These are phyloP conservation scores for Xylaria scruposa DNA, from an alignment of 495 filamentous ascomycete species.

Conservation along the genomic window DNA sequence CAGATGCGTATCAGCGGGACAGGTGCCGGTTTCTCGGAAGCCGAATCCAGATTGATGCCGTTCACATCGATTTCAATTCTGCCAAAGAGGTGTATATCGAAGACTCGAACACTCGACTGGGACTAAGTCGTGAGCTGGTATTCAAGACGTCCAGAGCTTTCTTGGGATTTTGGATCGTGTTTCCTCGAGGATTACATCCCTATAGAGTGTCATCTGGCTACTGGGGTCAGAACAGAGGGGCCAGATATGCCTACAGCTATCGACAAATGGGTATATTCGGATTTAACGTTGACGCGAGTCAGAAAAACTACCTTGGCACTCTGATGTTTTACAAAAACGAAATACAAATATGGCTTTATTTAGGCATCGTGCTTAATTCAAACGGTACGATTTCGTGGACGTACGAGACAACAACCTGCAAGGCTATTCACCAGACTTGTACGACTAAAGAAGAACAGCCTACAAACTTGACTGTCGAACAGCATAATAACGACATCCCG, in stretches of 20 bases:
- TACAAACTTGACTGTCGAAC: neutral
- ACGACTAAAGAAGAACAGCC: neutral
- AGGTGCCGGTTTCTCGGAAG: constrained; percentile 3
- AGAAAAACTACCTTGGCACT: neutral
- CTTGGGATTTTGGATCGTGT: neutral
- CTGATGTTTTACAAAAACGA: neutral
- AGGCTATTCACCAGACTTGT: neutral
- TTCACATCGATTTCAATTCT: neutral
- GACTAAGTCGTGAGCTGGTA: neutral
- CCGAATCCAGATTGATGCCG: neutral
- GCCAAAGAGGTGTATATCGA: neutral
- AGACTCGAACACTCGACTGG: neutral
- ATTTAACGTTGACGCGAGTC: neutral
- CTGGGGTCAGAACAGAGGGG: neutral
- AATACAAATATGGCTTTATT: neutral
- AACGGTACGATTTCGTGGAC: neutral
- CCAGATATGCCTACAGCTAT: neutral
- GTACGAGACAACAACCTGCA: neutral
- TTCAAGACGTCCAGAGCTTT: neutral
- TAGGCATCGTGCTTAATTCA: neutral
- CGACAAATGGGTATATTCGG: neutral
- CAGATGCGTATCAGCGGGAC: neutral
- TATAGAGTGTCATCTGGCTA: neutral
- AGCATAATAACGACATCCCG: neutral
- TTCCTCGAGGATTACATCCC: neutral